These are phyloP conservation scores for Geotrichum bryndzae DNA, from an alignment of 1,139 yeast genomes.

Conservation along the genomic window DNA sequence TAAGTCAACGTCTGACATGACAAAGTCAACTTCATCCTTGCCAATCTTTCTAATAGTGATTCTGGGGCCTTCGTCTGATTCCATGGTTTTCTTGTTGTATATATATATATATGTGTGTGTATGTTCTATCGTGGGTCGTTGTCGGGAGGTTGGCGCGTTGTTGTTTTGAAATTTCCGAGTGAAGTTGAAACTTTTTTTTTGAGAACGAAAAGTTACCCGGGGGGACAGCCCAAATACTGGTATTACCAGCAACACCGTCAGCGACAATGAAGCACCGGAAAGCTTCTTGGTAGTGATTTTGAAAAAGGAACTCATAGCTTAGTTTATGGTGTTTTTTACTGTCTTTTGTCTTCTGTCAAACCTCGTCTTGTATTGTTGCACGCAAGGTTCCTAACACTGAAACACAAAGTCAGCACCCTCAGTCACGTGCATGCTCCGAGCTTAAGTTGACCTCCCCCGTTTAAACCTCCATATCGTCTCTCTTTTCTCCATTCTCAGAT, in stretches of 20 bases:
- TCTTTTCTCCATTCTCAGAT: not conserved
- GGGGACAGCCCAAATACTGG: not conserved
- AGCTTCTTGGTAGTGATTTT: not conserved
- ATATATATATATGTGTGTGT: not conserved
- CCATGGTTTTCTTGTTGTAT: constrained; percentile 21
- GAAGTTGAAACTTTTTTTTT: not conserved
- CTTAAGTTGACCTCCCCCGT: too few species aligned
- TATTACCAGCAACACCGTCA: not conserved
- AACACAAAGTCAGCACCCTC: not conserved
- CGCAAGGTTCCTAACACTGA: not conserved
- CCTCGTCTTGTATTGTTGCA: not conserved
- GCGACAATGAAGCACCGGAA: not conserved
- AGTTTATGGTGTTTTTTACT: not conserved
- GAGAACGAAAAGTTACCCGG: not conserved
- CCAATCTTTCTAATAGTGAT: constrained; percentile 85
- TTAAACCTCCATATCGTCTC: not conserved
- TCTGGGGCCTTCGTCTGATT: constrained; percentile 57
- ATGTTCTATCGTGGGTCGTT: not conserved
- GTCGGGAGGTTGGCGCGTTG: not conserved
- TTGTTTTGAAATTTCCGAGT: not conserved
- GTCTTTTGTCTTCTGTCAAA: not conserved
- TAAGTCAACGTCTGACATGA: constrained; percentile 78
- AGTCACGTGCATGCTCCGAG: not conserved
- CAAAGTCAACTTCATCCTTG: constrained; percentile 82
- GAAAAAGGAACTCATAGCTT: not conserved